These are phyloP conservation scores for Albizia julibrissin DNA, from an alignment of 306 rosid species.

Conservation along the genomic window DNA sequence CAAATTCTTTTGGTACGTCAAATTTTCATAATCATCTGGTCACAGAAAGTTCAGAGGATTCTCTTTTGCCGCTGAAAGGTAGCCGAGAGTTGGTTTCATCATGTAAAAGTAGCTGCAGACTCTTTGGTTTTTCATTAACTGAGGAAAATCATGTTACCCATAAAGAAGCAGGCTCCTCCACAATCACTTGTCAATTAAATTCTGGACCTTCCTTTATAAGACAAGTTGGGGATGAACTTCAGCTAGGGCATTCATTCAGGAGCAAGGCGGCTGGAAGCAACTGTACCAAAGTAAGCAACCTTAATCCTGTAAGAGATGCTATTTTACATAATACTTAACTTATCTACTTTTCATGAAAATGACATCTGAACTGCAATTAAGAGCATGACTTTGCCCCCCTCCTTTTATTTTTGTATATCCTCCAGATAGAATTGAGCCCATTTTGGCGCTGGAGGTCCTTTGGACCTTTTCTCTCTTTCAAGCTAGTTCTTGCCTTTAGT, in stretches of 20 bases:
- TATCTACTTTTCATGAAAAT: not conserved
- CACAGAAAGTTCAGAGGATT: constrained; percentile 31
- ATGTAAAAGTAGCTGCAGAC: constrained; percentile 80
- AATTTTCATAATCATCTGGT: constrained; percentile 36
- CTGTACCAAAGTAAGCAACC: constrained; percentile 62
- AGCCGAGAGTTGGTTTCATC: constrained; percentile 55
- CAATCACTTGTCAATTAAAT: constrained; percentile 45
- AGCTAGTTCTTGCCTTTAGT: not conserved
- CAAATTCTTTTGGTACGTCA: constrained; percentile 20
- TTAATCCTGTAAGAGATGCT: constrained; percentile 31
- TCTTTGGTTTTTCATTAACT: constrained; percentile 87
- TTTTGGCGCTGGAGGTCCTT: not conserved
- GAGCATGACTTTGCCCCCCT: not conserved
- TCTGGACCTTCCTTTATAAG: constrained; percentile 56
- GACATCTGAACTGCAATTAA: constrained; percentile 32
- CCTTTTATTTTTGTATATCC: not conserved
- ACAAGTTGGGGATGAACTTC: constrained; percentile 59
- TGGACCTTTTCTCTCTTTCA: not conserved
- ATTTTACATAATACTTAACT: constrained; percentile 26
- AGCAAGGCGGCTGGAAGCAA: constrained; percentile 58
- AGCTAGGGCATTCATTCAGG: constrained; percentile 51
- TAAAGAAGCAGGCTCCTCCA: constrained; percentile 47
- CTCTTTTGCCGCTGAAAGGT: constrained; percentile 39
- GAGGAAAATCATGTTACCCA: constrained; percentile 50
- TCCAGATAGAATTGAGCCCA: not conserved